Base-by-base conservation (phyloP, 768 basidiomycete species). In the Kwoniella dejecticola region DNA sequence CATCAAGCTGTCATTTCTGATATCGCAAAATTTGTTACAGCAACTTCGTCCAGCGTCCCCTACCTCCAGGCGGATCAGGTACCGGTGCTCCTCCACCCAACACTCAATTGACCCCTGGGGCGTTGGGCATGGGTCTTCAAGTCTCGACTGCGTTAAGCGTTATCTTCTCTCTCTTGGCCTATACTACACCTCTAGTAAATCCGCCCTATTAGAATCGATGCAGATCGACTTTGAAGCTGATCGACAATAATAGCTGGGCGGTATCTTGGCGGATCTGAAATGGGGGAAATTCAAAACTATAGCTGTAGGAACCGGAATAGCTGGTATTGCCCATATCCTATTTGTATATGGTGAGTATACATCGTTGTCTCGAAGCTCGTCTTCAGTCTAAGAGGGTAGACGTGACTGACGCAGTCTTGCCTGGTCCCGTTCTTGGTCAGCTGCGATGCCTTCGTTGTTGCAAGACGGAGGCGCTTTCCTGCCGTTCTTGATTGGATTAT, bases 141-240 rank as follows among this genome's bases (percentile, higher is more conserved):
- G 52, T 56, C 40, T 64, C 70, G 11, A 63, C 68, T 0, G 71
- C 66, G 1, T 17, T 71, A 10, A 71, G 66, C 24, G 64, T 61
- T 12, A 23, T 64, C 7, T 72, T 74, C 62, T 66, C 65, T 4
- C 64, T 75, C 53, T 56, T 75, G 41, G 66, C 70, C 7, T 72
- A 69, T 67, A 50, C 58, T 0, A 63, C 70, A 4, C 76, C 76
- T 0, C 53, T 62, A 3, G 61, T 62, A 33, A 62, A n/a, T n/a
- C n/a, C n/a, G 61, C 38, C 36, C 7, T 36, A 36, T 15, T 7
- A 36, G 15, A 36, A 36, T 15, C 15, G 15, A 36, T 36, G 15
- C 15, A 23, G 27, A 11, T 52, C 12, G 11, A 36, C n/a, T n/a
- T 24, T 5, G 21, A 2, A 38, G 45, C 52, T 62, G 24, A 62